Percentiles rank a stretch among this genome's conserved stretches.
phyloP scores from a whole-genome alignment of 2,329 filamentous ascomycete genomes.

The Trichophaea hybrida region DNA sequence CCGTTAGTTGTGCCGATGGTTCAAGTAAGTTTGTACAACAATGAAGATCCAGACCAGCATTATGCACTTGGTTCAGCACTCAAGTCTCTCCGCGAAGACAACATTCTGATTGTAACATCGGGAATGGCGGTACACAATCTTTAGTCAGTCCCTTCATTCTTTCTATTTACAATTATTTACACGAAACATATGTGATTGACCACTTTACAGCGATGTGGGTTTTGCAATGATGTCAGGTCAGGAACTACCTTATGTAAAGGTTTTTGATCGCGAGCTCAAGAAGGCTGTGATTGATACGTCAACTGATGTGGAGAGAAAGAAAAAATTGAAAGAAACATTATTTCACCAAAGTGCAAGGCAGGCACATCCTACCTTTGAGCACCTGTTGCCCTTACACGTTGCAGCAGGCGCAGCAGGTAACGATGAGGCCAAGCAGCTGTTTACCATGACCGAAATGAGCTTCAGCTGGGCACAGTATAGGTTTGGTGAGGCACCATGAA shows the following conservation, averaged over 20 bases:
- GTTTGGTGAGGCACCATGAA: slow-evolving; percentile 16
- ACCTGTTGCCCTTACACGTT: slow-evolving; percentile 47
- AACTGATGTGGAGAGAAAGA: slow-evolving; percentile 33
- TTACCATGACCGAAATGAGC: slow-evolving; percentile 38
- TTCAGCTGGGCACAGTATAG: slow-evolving; percentile 43
- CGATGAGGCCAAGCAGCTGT: slow-evolving; percentile 34
- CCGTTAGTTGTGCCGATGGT: slow-evolving; percentile 53
- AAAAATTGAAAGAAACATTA: slow-evolving; percentile 36
- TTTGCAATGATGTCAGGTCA: slow-evolving; percentile 34
- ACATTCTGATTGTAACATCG: slow-evolving; percentile 53
- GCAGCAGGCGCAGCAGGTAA: slow-evolving; percentile 42
- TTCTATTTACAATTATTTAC: neutral
- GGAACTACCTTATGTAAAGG: slow-evolving; percentile 43
- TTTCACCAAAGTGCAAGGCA: slow-evolving; percentile 41
- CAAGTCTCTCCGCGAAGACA: slow-evolving; percentile 49
- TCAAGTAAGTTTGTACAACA: slow-evolving; percentile 55
- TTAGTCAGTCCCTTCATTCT: slow-evolving; percentile 27
- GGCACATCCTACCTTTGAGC: slow-evolving; percentile 51
- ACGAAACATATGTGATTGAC: neutral
- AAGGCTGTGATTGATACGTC: slow-evolving; percentile 42
- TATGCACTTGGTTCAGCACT: slow-evolving; percentile 54
- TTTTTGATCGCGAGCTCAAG: slow-evolving; percentile 54
- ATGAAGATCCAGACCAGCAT: slow-evolving; percentile 50
- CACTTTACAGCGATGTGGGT: slow-evolving; percentile 33
- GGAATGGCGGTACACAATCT: slow-evolving; percentile 66